Evolutionary conservation across 768 basidiomycete genomes (phyloP), one percentile per base, ranked within the genome.

Genomic region (Hemileccinum impolitum): DNA sequence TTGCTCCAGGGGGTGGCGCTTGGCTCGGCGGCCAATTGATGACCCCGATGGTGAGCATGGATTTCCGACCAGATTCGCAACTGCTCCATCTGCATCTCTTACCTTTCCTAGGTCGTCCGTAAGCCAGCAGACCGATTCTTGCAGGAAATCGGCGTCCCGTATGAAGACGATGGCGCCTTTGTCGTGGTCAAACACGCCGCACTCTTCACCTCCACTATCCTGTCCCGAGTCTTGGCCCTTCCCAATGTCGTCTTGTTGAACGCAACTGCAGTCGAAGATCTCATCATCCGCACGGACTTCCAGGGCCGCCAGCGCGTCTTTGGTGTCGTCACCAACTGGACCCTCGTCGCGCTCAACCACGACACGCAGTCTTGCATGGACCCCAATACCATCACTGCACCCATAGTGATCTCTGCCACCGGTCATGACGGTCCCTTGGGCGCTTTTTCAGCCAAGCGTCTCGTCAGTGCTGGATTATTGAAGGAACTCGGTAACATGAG

Each of bases 121-220:
- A 89, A 89, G 69, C 88, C 85, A 3, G 87, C 84, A 0, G 80
- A 90, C 62, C 67, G 71, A 41, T 87, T 91, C 75, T 74, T 90
- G 39, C 70, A 72, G 13, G 82, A 85, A 64, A 64, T 89, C 43
- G 85, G 81, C 21, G 79, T 90, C 18, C 78, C 81, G 1, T 89
- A 81, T 65, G 87, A 90, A 55, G 88, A 89, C 62, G 87, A 89
- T 64, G 87, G 86, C 47, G 53, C 75, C 25, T 89, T 82, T 60
- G 85, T 88, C 52, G 82, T 91, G 53, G 87, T 91, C 56, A 87
- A 87, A 63, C 87, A 90, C 56, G 86, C 87, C 1, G 87, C 87
- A 0, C 72, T 90, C 52, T 90, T 90, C 75, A 91, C 87, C 2
- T 82, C 85, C 13, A 89, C 87, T 1, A 66, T 89, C 39, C 72